Percentiles rank a stretch among this genome's conserved stretches.
These are phyloP conservation scores for Plenodomus lindquistii DNA, from an alignment of 2,329 filamentous ascomycete genomes.

Conservation along the genomic window DNA sequence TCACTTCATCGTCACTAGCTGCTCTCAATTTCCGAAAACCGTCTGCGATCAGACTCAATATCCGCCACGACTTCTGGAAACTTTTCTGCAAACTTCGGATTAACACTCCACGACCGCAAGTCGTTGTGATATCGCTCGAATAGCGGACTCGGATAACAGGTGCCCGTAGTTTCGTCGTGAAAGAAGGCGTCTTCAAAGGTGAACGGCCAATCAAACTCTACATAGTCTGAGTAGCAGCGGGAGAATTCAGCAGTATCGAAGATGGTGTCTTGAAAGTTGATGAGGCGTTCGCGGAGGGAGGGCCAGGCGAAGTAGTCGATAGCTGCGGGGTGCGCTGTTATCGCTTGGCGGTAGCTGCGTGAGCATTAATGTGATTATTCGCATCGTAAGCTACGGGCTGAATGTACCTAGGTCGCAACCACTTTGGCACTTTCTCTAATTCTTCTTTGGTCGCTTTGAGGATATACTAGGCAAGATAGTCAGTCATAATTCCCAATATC, in stretches of 20 bases:
- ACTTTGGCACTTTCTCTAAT: conserved; percentile 31
- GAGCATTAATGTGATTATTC: not conserved
- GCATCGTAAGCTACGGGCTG: not conserved
- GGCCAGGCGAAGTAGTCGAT: conserved; percentile 43
- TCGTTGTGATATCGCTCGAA: conserved; percentile 39
- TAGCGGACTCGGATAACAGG: conserved; percentile 27
- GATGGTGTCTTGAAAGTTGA: conserved; percentile 25
- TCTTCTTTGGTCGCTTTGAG: conserved; percentile 31
- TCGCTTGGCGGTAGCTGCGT: conserved; percentile 25
- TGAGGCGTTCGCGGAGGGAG: conserved; percentile 33
- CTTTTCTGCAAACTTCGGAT: conserved; percentile 26
- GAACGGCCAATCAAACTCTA: conserved; percentile 40
- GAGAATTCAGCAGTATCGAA: conserved; percentile 27
- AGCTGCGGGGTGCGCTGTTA: conserved; percentile 31
- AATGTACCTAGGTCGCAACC: conserved; percentile 33
- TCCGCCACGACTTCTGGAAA: conserved; percentile 37
- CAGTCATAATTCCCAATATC: not conserved
- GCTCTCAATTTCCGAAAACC: not conserved
- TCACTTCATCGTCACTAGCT: not conserved
- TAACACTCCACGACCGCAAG: conserved; percentile 31
- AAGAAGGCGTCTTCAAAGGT: conserved; percentile 39
- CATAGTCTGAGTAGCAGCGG: conserved; percentile 26
- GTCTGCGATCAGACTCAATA: conserved; percentile 34
- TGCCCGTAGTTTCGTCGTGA: conserved; percentile 17
- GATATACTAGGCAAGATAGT: conserved; percentile 29